Evolutionary conservation across 2,329 filamentous ascomycete species (phyloP).

Genomic region (Cyphellophora attinorum): DNA sequence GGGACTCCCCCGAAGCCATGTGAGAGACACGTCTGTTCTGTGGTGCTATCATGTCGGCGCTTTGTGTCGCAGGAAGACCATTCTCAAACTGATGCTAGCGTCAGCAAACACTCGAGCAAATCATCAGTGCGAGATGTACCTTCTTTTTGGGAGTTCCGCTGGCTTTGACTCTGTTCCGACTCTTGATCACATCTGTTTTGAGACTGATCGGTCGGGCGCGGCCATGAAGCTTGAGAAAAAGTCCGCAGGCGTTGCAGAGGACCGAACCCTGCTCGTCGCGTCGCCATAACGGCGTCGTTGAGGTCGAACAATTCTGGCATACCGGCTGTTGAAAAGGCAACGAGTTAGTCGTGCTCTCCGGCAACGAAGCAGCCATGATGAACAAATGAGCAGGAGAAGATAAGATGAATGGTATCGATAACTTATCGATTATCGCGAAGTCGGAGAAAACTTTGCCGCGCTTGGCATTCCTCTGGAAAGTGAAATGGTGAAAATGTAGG

Average conservation of each 20-base stretch:
- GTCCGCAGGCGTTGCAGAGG: constrained; percentile 94
- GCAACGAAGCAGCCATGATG: constrained; percentile 33
- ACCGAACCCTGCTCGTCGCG: constrained; percentile 93
- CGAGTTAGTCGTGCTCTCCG: constrained; percentile 30
- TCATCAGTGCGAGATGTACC: constrained; percentile 37
- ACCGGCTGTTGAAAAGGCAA: constrained; percentile 70
- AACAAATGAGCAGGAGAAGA: background rate
- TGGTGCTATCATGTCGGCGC: constrained; percentile 45
- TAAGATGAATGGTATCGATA: too few relatives aligned
- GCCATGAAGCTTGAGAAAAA: constrained; percentile 95
- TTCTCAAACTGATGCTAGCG: constrained; percentile 39
- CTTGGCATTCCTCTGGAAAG: too few relatives aligned
- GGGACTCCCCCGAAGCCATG: constrained; percentile 64
- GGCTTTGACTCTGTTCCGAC: constrained; percentile 91
- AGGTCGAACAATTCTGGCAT: constrained; percentile 93
- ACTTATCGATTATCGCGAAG: too few relatives aligned
- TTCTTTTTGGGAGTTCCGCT: constrained; percentile 73
- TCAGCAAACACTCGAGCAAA: constrained; percentile 3
- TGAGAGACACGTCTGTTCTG: constrained; percentile 57
- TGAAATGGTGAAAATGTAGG: background rate
- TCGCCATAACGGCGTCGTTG: constrained; percentile 92
- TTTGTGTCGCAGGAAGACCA: constrained; percentile 48
- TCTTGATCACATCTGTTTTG: constrained; percentile 99
- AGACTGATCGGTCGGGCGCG: constrained; percentile 87
- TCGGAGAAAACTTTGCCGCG: too few relatives aligned